Conservation (phyloP, 306 rosid genomes). For the Luffa acutangula region DNA sequence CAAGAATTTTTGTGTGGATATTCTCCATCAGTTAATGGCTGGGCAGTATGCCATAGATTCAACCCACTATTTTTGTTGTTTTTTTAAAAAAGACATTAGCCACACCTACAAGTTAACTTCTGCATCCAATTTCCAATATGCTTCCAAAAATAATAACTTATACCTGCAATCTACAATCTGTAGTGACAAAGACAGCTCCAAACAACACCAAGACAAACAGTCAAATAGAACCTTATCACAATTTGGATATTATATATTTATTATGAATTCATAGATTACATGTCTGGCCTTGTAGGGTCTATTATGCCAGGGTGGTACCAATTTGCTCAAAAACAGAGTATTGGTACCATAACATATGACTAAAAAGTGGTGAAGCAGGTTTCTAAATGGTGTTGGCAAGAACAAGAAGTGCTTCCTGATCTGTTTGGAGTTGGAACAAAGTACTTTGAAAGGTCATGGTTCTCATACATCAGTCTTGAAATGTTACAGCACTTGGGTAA, state of each 20-base stretch:
- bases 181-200: background rate
- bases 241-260: background rate
- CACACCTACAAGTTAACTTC: background rate
- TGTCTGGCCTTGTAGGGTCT: background rate
- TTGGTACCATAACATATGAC: background rate
- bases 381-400: background rate
- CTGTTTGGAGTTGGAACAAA: background rate
- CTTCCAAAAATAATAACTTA: background rate
- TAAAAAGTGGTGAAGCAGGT: background rate
- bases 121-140: background rate
- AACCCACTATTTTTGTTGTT: background rate
- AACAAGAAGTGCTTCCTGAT: background rate
- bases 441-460: background rate
- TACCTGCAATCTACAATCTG: background rate
- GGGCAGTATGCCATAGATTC: background rate
- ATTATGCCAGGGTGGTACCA: background rate
- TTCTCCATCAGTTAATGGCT: background rate
- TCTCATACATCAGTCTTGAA: background rate
- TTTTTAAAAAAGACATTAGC: background rate
- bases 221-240: background rate
- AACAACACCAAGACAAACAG: background rate
- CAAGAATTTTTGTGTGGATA: background rate
- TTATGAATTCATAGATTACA: background rate
- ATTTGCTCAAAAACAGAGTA: background rate
- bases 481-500: background rate